Conservation (phyloP, 2,329 filamentous ascomycete species). For the Moelleriella libera region DNA sequence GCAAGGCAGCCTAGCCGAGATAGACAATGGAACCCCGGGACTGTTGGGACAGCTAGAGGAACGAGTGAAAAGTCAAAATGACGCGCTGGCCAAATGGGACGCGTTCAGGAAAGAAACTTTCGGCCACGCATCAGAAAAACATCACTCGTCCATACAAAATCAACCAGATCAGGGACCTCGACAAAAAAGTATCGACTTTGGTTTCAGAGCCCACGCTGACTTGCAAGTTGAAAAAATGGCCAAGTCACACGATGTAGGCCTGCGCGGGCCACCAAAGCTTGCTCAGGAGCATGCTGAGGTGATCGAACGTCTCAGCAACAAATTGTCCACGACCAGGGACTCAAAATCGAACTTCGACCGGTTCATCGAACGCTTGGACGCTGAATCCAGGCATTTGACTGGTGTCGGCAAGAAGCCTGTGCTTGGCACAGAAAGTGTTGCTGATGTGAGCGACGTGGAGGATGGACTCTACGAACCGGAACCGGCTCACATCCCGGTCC, state of each 20-base stretch:
- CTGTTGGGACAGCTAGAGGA: conserved; percentile 58
- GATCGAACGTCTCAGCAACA: conserved; percentile 24
- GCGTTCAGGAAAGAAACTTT: conserved; percentile 42
- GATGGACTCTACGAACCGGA: conserved; percentile 20
- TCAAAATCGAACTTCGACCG: conserved; percentile 5
- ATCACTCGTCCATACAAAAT: conserved; percentile 12
- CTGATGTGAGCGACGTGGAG: conserved; percentile 39
- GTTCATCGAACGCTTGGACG: conserved; percentile 4
- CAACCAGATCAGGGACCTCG: conserved; percentile 6
- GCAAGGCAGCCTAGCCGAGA: conserved; percentile 38
- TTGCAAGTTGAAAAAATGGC: conserved; percentile 26
- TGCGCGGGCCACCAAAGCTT: conserved; percentile 11
- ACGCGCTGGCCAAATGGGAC: conserved; percentile 60
- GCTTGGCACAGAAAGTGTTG: conserved; percentile 14
- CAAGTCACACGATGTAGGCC: conserved; percentile 11
- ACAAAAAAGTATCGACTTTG: conserved; percentile 34
- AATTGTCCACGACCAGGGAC: conserved; percentile 19
- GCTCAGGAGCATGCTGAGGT: conserved; percentile 29
- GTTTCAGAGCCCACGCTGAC: conserved; percentile 36
- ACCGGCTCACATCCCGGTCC: conserved; percentile 8
- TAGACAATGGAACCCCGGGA: conserved; percentile 35
- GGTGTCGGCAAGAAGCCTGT: no score
- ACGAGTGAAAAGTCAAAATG: conserved; percentile 51
- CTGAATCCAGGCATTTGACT: not conserved
- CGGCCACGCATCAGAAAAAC: conserved; percentile 12